Conservation (phyloP, 306 rosid species). For the Corylus avellana region DNA sequence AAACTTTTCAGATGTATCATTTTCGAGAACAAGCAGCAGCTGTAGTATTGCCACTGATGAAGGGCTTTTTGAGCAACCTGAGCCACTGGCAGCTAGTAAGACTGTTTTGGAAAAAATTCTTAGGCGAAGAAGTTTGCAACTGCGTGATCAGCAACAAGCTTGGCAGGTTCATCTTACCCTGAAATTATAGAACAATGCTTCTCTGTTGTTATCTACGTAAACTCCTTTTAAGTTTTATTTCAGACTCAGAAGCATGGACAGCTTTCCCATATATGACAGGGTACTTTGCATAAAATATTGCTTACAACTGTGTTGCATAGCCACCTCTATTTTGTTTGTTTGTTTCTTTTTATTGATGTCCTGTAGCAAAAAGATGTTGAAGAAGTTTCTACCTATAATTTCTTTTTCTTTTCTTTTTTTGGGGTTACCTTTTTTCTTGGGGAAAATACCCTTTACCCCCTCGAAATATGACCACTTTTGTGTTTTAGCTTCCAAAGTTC, state of each 20-base stretch:
- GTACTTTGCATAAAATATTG: neutral
- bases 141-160: conserved; percentile 68
- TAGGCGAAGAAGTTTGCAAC: conserved; percentile 58
- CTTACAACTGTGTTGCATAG: neutral
- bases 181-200: neutral
- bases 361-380: neutral
- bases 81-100: conserved; percentile 61
- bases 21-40: conserved; percentile 69
- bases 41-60: conserved; percentile 76
- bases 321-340: neutral
- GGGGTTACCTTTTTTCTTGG: too few relatives aligned
- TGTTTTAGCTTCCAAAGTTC: too few relatives aligned
- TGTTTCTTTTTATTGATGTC: neutral
- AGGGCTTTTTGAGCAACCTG: conserved; percentile 87
- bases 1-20: conserved; percentile 49
- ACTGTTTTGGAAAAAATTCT: conserved; percentile 56
- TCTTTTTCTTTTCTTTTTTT: too few relatives aligned
- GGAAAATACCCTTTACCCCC: too few relatives aligned
- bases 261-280: neutral
- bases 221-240: conserved; percentile 4
- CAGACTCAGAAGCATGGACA: neutral
- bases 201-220: neutral
- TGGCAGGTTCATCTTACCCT: conserved; percentile 70
- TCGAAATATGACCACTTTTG: too few relatives aligned
- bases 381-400: neutral